A percentile compares a stretch with the other conserved stretches of the same genome.
phyloP scores from a whole-genome alignment of 768 basidiomycete genomes.

The Tylopilus cervinicoccineus region DNA sequence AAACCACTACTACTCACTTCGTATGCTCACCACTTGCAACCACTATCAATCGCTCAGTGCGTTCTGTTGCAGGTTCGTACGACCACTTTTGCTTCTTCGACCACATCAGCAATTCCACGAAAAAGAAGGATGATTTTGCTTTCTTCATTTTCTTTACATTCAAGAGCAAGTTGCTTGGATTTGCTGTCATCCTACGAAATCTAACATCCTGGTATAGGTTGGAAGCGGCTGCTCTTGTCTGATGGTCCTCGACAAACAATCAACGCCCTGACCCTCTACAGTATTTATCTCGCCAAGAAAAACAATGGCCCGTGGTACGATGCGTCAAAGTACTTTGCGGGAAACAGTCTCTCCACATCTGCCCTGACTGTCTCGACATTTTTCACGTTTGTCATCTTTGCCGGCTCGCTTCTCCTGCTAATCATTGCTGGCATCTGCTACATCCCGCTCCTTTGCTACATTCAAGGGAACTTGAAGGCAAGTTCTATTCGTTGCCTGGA shows the following conservation, averaged over 20 bases:
- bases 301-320: conserved; percentile 58
- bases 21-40: conserved; percentile 43
- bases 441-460: conserved; percentile 91
- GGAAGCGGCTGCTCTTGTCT: conserved; percentile 86
- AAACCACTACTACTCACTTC: conserved; percentile 92
- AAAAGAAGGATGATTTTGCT: conserved; percentile 94
- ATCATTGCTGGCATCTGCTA: conserved; percentile 85
- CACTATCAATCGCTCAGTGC: not conserved
- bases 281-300: conserved; percentile 67
- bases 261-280: conserved; percentile 95
- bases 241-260: conserved; percentile 97
- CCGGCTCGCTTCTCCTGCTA: conserved; percentile 76
- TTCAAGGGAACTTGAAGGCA: conserved; percentile 96
- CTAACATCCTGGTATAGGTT: conserved; percentile 42
- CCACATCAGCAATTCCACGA: conserved; percentile 93
- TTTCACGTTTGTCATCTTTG: conserved; percentile 87
- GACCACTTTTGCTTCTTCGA: conserved; percentile 98
- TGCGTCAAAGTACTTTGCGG: conserved; percentile 72
- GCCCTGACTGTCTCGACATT: conserved; percentile 84
- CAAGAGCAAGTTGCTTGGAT: conserved; percentile 65
- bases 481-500: conserved; percentile 4
- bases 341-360: conserved; percentile 73
- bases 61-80: conserved; percentile 65
- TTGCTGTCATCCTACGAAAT: not conserved
- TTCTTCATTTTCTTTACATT: conserved; percentile 99